Evolutionary conservation across 2,329 filamentous ascomycete genomes (phyloP), one percentile per base, ranked within the genome.

Genomic region (Teratosphaeria nubilosa): DNA sequence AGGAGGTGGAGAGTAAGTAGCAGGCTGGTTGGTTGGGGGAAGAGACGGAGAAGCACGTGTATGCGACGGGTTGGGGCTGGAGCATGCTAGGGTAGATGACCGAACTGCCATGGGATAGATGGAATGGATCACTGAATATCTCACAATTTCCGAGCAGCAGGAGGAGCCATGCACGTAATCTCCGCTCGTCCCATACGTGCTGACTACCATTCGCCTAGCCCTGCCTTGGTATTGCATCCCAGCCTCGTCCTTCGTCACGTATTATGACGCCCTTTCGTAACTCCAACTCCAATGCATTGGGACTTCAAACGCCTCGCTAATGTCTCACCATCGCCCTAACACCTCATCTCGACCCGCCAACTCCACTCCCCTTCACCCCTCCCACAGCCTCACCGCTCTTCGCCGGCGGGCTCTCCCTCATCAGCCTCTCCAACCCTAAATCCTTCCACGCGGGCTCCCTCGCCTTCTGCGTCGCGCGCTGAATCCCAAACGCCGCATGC

Each of bases 401-500:
- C 65, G 67, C 54, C 51, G 70, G 70, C 24, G 86, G 82, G 0
- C 84, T 87, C 60, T 82, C 80, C 45, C 76, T 80, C 82, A 91
- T 85, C 67, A 94, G 76, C 59, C 84, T 82, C 5, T 78, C 79
- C n/a, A 94, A 76, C 0, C 88, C 87, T 6, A 92, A 75, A 69
- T 94, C 89, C 69, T 86, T 86, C 89, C 89, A 95, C 7, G 84
- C 85, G 1, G 86, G 80, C 74, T 91, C 87, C 66, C 80, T 82
- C 65, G 78, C 80, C 63, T 82, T 81, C 74, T 90, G 86, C 16
- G 88, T 91, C 10, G 89, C 89, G 64, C 87, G 82, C 72, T 89
- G 85, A 66, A 95, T 94, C 45, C 89, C 90, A 71, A 94, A 94
- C 0, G 89, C 90, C 13, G 89, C 89, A 70, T 94, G 89, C 75